phyloP scores from a whole-genome alignment of 306 rosid genomes.

The Sesbania bispinosa region DNA sequence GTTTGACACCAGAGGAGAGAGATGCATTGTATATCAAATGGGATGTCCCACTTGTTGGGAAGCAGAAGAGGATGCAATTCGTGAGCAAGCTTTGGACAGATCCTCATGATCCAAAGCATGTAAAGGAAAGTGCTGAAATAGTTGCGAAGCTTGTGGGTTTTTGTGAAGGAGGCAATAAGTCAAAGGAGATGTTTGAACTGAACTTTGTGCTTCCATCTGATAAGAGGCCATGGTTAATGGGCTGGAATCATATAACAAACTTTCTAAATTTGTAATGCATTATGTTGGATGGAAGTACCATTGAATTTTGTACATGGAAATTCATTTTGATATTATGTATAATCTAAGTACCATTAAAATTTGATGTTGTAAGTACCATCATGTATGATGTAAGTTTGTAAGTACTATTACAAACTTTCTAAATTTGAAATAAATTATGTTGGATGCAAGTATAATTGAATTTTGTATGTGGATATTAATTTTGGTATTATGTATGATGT shows the following conservation, averaged over 20 bases:
- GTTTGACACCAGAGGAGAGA: conserved; percentile 79
- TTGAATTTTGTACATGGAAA: conserved; percentile 48
- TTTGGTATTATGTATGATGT: no score
- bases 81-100: conserved; percentile 90
- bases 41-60: conserved; percentile 95
- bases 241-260: conserved; percentile 84
- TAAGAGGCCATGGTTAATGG: conserved; percentile 82
- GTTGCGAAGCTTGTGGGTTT: conserved; percentile 97
- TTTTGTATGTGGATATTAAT: no score
- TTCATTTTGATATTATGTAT: no score
- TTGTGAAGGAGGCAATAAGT: conserved; percentile 83
- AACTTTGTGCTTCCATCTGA: conserved; percentile 88
- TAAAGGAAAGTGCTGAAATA: conserved; percentile 89
- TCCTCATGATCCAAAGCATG: conserved; percentile 76
- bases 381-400: no score
- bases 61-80: conserved; percentile 84
- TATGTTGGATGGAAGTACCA: conserved; percentile 28
- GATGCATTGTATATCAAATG: conserved; percentile 78
- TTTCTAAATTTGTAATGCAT: conserved; percentile 62
- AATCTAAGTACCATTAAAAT: no score
- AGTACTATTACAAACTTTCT: no score
- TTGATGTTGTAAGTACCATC: no score
- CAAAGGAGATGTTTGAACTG: conserved; percentile 96
- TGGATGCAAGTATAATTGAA: no score
- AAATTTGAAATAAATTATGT: no score